A percentile compares a stretch with the other conserved stretches of the same genome.
Evolutionary conservation across 257 asterid species (phyloP).

Genomic region (Echium plantagineum): DNA sequence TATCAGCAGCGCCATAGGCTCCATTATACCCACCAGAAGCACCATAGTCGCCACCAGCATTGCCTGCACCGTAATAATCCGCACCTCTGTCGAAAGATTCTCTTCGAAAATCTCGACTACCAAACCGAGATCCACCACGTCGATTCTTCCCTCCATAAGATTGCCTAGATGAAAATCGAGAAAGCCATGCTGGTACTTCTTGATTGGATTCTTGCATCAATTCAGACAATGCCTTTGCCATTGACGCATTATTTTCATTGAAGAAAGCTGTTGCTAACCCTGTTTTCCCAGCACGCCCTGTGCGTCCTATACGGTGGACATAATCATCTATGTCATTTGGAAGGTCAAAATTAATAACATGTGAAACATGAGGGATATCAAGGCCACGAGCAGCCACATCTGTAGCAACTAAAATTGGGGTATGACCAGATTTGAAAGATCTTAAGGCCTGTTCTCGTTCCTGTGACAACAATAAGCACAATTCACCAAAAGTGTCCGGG

Average conservation of each 20-base stretch:
- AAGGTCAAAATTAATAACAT: slow-evolving; percentile 86
- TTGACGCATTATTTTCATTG: slow-evolving; percentile 60
- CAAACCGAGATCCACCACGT: slow-evolving; percentile 69
- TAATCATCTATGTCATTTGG: slow-evolving; percentile 91
- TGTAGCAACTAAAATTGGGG: slow-evolving; percentile 88
- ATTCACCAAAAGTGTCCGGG: neutral
- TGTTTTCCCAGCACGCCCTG: slow-evolving; percentile 88
- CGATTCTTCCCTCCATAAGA: slow-evolving; percentile 38
- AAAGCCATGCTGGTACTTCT: slow-evolving; percentile 91
- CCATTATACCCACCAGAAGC: slow-evolving; percentile 30
- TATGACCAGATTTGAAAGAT: slow-evolving; percentile 75
- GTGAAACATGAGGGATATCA: slow-evolving; percentile 92
- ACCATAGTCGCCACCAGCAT: slow-evolving; percentile 43
- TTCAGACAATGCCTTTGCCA: slow-evolving; percentile 68
- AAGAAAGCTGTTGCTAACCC: slow-evolving; percentile 94
- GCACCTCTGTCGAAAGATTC: slow-evolving; percentile 30
- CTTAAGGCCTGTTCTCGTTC: slow-evolving; percentile 81
- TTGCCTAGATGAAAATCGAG: slow-evolving; percentile 66
- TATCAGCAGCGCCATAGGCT: slow-evolving; percentile 20
- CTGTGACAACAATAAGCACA: slow-evolving; percentile 20
- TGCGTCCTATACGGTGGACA: slow-evolving; percentile 91
- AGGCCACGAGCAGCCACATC: slow-evolving; percentile 99
- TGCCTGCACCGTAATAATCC: neutral
- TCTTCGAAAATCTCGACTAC: slow-evolving; percentile 72
- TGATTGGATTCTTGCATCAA: slow-evolving; percentile 94